phyloP scores from a whole-genome alignment of 495 filamentous ascomycete species.

The Peziza echinospora region DNA sequence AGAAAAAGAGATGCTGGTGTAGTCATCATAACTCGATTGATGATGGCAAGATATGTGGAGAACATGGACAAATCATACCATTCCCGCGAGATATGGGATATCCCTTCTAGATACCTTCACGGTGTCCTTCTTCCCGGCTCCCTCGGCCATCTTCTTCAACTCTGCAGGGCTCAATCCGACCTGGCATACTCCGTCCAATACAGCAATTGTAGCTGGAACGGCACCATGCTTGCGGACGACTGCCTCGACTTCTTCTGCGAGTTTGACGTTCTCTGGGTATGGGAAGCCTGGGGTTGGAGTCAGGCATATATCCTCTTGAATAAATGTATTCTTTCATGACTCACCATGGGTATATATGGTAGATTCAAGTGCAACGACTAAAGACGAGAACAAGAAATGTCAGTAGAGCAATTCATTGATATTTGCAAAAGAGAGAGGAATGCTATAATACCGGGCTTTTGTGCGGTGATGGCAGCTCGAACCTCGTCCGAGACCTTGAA shows the following conservation, averaged over 20 bases:
- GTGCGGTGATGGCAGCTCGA: conserved; percentile 43
- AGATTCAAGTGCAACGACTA: conserved; percentile 72
- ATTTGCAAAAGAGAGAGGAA: no score
- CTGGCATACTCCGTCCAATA: conserved; percentile 57
- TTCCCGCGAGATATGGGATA: conserved; percentile 54
- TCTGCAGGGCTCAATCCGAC: conserved; percentile 55
- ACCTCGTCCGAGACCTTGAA: conserved; percentile 68
- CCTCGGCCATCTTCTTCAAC: conserved; percentile 44
- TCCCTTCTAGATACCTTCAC: conserved; percentile 76
- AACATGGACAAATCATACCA: conserved; percentile 46
- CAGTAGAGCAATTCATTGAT: no score
- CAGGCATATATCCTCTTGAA: background rate
- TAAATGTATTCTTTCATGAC: conserved; percentile 5
- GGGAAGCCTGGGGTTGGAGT: conserved; percentile 47
- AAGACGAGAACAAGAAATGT: background rate
- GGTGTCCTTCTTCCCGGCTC: conserved; percentile 37
- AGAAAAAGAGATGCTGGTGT: background rate
- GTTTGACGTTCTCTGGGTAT: conserved; percentile 52
- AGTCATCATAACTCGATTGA: conserved; percentile 3
- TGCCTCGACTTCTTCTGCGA: conserved; percentile 49
- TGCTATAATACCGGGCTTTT: conserved; percentile 28
- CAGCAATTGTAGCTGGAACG: conserved; percentile 77
- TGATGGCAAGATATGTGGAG: no score
- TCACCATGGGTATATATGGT: conserved; percentile 75
- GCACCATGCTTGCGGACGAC: conserved; percentile 60